Base-by-base conservation (phyloP, 768 basidiomycete species). In the Pleurotus ostreatus region DNA sequence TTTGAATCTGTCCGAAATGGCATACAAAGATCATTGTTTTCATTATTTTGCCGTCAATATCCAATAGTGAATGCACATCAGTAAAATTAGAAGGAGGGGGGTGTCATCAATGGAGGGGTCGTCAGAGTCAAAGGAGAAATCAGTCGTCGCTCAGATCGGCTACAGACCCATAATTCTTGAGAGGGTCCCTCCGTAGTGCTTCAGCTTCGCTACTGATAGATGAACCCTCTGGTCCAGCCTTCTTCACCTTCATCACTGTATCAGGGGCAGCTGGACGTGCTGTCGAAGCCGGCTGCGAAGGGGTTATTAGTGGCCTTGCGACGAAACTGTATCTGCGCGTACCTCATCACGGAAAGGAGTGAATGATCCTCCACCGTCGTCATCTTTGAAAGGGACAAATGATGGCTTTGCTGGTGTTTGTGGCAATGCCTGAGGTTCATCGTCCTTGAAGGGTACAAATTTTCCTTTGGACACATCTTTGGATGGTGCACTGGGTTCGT, bases 281-380 rank as follows among this genome's bases (percentile, higher is more conserved):
- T 34, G 70, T 63, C 9, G 74, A 67, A 53, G 67, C 63, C 5
- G 71, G 59, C 63, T 56, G 56, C 43, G 18, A 57, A 26, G 26
- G 57, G 63, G 40, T 26, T 54, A 22, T 34, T 43, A 39, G 49
- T 48, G 39, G 48, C 26, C 55, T 2, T 37, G n/a, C 20, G 59
- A 37, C 53, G 7, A 57, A 20, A 49, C 37, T 11, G 25, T 11
- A 9, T 34, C 8, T 11, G 9, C 30, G 64, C 77, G 70, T 61
- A 86, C 87, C 70, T 88, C 86, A 46, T 92, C 89, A 56, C 80
- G 77, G 70, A 86, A 92, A 12, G 89, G 88, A 45, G 78, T 81
- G 62, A 92, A 90, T 58, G 71, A 34, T 80, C 26, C 23, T n/a
- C n/a, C 26, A 15, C 15, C 3, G 84, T 79, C 22, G 80, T 81